Evolutionary conservation across 1,284 basidiomycete genomes (phyloP).

Genomic region (Cryptococcus sp.): DNA sequence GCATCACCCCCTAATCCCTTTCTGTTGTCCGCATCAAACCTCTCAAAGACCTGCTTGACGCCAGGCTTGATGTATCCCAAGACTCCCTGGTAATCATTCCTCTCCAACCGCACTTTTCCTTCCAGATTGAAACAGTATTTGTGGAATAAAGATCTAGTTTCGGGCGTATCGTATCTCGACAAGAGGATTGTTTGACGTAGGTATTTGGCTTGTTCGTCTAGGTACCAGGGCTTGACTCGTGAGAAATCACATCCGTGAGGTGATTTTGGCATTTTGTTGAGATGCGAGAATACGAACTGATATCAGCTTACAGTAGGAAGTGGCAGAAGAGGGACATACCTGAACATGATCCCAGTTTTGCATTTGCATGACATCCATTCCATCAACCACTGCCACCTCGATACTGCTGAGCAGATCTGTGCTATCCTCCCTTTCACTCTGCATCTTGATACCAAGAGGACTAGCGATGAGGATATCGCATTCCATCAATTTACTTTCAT

Average conservation of each 20-base stretch:
- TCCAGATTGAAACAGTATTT: slow-evolving; percentile 70
- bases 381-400: slow-evolving; percentile 88
- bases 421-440: slow-evolving; percentile 89
- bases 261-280: slow-evolving; percentile 87
- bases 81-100: slow-evolving; percentile 59
- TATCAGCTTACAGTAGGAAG: background rate
- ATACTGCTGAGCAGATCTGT: slow-evolving; percentile 90
- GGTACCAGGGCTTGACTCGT: slow-evolving; percentile 94
- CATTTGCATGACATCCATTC: slow-evolving; percentile 90
- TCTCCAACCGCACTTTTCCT: slow-evolving; percentile 70
- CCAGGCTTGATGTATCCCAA: slow-evolving; percentile 64
- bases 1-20: slow-evolving; percentile 46
- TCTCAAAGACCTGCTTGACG: slow-evolving; percentile 63
- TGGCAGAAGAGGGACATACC: slow-evolving; percentile 50
- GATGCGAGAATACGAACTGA: slow-evolving; percentile 75
- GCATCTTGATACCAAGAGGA: slow-evolving; percentile 84
- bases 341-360: slow-evolving; percentile 99
- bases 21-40: slow-evolving; percentile 30
- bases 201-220: slow-evolving; percentile 78
- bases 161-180: slow-evolving; percentile 86
- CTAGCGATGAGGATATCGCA: slow-evolving; percentile 91
- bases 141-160: slow-evolving; percentile 75
- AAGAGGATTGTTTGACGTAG: slow-evolving; percentile 85
- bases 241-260: slow-evolving; percentile 94
- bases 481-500: slow-evolving; percentile 51